Evolutionary conservation across 257 asterid species (phyloP).

Genomic region (Plectranthus barbatus): DNA sequence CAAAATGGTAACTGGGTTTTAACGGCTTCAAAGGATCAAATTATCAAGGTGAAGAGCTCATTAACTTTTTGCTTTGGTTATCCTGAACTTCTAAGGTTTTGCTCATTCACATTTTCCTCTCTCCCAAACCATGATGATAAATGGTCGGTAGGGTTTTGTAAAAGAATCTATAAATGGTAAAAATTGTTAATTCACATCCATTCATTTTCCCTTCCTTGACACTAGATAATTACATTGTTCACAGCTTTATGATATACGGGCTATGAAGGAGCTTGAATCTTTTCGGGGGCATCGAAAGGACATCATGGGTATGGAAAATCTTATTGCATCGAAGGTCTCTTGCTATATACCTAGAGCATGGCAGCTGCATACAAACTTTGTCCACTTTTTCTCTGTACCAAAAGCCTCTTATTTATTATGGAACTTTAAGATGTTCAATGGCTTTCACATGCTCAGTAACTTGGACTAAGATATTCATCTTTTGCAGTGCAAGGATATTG

Average conservation of each 20-base stretch:
- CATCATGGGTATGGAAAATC: constrained; percentile 58
- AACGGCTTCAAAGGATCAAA: constrained; percentile 95
- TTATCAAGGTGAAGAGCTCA: constrained; percentile 68
- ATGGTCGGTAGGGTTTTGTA: neutral
- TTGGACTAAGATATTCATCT: constrained; percentile 2
- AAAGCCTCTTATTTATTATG: neutral
- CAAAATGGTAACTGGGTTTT: constrained; percentile 97
- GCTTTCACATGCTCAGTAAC: constrained; percentile 5
- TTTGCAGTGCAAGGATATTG: constrained; percentile 3
- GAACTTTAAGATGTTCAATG: constrained; percentile 10
- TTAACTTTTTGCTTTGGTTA: neutral
- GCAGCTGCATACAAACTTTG: neutral
- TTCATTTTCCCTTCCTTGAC: constrained; percentile 6
- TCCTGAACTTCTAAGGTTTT: constrained; percentile 10
- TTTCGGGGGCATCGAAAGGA: constrained; percentile 96
- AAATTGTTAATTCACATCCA: neutral
- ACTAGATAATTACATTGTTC: constrained; percentile 10
- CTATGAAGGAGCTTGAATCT: constrained; percentile 97
- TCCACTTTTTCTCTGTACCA: neutral
- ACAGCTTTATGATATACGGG: constrained; percentile 96
- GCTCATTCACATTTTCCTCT: constrained; percentile 4
- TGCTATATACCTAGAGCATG: constrained; percentile 14
- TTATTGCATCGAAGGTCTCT: constrained; percentile 6
- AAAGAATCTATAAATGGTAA: neutral
- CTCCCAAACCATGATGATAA: neutral